These are phyloP conservation scores for Ceratocystis eucalypticola DNA, from an alignment of 2,329 filamentous ascomycete genomes.

Conservation along the genomic window DNA sequence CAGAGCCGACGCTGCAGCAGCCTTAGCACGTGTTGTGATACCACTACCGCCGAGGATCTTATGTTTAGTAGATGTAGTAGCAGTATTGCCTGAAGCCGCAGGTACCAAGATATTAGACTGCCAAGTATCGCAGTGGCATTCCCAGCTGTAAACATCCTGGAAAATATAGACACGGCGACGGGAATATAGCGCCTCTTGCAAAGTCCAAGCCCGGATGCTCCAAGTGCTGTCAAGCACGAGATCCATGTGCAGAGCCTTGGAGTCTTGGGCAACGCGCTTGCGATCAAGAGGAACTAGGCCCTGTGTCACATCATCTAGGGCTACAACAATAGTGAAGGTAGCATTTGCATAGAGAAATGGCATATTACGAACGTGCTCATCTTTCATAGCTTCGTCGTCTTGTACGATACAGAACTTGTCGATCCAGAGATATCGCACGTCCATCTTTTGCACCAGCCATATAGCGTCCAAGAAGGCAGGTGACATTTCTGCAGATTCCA, in stretches of 20 bases:
- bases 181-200: slow-evolving; percentile 33
- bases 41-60: slow-evolving; percentile 20
- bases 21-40: neutral
- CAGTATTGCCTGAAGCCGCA: neutral
- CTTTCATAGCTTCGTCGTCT: slow-evolving; percentile 30
- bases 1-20: slow-evolving; percentile 19
- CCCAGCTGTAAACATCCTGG: slow-evolving; percentile 32
- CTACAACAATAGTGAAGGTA: slow-evolving; percentile 33
- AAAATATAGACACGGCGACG: slow-evolving; percentile 33
- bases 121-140: slow-evolving; percentile 35
- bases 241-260: slow-evolving; percentile 27
- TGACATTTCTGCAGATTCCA: slow-evolving; percentile 30
- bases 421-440: slow-evolving; percentile 34
- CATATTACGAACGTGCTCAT: slow-evolving; percentile 33
- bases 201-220: slow-evolving; percentile 32
- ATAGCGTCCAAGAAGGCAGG: slow-evolving; percentile 34
- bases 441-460: slow-evolving; percentile 32
- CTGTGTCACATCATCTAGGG: slow-evolving; percentile 29
- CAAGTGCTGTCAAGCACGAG: slow-evolving; percentile 29
- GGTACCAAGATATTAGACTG: slow-evolving; percentile 22
- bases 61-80: slow-evolving; percentile 16
- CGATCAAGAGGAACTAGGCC: slow-evolving; percentile 30
- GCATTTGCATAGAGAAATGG: slow-evolving; percentile 34
- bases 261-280: slow-evolving; percentile 22
- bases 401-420: slow-evolving; percentile 35